These are phyloP conservation scores for Madurella mycetomatis DNA, from an alignment of 2,329 filamentous ascomycete species.

Conservation along the genomic window DNA sequence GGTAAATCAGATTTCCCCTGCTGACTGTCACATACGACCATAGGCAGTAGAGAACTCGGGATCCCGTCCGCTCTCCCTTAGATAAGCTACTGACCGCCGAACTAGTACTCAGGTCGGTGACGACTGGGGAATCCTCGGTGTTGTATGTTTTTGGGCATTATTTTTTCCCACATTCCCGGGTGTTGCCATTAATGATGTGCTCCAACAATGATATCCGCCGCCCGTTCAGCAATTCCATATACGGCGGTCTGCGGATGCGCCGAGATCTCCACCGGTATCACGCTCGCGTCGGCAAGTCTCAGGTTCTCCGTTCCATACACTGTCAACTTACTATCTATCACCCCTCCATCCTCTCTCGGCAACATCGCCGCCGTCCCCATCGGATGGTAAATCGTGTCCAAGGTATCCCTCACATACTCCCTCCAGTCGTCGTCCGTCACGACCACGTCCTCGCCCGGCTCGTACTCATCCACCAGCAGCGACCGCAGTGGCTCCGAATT, in stretches of 20 bases:
- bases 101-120: too few species aligned
- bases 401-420: slow-evolving; percentile 11
- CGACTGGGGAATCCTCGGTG: too few species aligned
- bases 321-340: slow-evolving; percentile 14
- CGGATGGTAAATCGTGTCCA: slow-evolving; percentile 15
- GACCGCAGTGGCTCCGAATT: slow-evolving; percentile 30
- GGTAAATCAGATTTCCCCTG: too few species aligned
- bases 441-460: slow-evolving; percentile 28
- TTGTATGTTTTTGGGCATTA: too few species aligned
- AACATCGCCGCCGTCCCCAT: slow-evolving; percentile 18
- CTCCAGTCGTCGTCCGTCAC: slow-evolving; percentile 16
- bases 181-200: neutral
- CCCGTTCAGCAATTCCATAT: slow-evolving; percentile 20
- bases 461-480: slow-evolving; percentile 32
- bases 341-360: slow-evolving; percentile 14
- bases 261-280: slow-evolving; percentile 17
- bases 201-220: slow-evolving; percentile 17
- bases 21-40: too few species aligned
- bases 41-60: too few species aligned
- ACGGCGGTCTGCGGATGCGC: slow-evolving; percentile 21
- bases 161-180: too few species aligned
- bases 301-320: slow-evolving; percentile 19
- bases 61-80: too few species aligned
- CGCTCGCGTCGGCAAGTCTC: slow-evolving; percentile 18
- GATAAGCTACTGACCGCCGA: too few species aligned